Base-by-base conservation (phyloP, 2,329 filamentous ascomycete genomes). In the Claviceps sp. region DNA sequence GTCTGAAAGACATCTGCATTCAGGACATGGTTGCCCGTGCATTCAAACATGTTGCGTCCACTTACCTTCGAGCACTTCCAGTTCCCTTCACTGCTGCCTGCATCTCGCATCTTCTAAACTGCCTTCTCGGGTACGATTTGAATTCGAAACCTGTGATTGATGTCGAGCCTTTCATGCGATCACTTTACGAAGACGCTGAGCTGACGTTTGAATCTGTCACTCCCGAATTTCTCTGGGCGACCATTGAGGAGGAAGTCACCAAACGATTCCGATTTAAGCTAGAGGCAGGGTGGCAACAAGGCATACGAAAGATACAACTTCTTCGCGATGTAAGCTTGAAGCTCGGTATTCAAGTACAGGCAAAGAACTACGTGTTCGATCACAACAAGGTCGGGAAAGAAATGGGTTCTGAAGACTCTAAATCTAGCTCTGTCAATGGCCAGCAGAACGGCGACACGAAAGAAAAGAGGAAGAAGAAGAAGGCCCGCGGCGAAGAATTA, bases 11-110 rank as follows among this genome's bases (percentile, higher is more conserved):
- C 52, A 79, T 98, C 40, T 80, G 85, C 55, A 69, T 88, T 43
- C 91, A 95, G 65, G 93, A 98, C 68, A 97, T 97, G 85, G 79
- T 97, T 58, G 79, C 87, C n/a, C 83, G 93, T 72, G 83, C 87
- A 5, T 96, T 97, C 78, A 98, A 98, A 78, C 91, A 98, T 69
- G 75, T 93, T 56, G 79, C 85, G 53, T 84, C 88, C 65, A 78
- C 78, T 60, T 87, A 94, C 66, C 75, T 98, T 56, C 84, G 85
- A 57, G 81, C 86, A 56, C 70, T 96, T 19, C 88, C 93, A 22
- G 77, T 85, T 56, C 82, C 87, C 14, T 84, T 97, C 56, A 82
- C 85, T n/a, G 78, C 87, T 48, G 75, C 87, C 54, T 91, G 87
- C 65, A 72, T 91, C 55, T 76, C 90, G 6, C 93, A 98, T 65